Percentiles rank a stretch among this genome's conserved stretches.
phyloP scores from a whole-genome alignment of 2,329 filamentous ascomycete species.

The Exophiala viscosa region DNA sequence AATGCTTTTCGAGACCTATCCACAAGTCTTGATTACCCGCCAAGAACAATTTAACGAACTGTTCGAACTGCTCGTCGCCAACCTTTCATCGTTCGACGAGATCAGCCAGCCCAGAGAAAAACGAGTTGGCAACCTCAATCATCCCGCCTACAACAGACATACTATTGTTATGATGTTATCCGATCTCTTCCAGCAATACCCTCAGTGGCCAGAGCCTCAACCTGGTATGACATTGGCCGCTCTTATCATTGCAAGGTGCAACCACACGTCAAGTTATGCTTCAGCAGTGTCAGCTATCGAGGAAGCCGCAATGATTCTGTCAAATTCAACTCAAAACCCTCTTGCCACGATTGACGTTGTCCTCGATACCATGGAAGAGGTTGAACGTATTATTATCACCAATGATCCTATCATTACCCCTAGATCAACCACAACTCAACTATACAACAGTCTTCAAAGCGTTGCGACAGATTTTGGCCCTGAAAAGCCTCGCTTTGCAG shows the following conservation, averaged over 20 bases:
- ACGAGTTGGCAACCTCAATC: conserved; percentile 12
- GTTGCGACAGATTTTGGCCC: conserved; percentile 21
- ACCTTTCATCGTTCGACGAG: conserved; percentile 18
- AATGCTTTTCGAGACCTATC: conserved; percentile 22
- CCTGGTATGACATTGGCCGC: conserved; percentile 23
- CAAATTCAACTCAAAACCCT: conserved; percentile 7
- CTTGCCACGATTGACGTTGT: conserved; percentile 21
- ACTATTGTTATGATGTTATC: conserved; percentile 23
- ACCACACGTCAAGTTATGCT: conserved; percentile 19
- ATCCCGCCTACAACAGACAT: conserved; percentile 25
- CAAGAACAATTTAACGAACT: conserved; percentile 23
- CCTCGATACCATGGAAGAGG: conserved; percentile 20
- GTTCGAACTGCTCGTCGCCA: conserved; percentile 20
- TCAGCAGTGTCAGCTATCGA: conserved; percentile 15
- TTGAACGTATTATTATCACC: conserved; percentile 19
- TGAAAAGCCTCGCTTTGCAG: conserved; percentile 16
- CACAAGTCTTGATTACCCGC: conserved; percentile 21
- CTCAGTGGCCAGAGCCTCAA: conserved; percentile 24
- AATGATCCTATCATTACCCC: conserved; percentile 20
- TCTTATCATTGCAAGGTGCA: conserved; percentile 23
- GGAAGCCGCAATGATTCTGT: conserved; percentile 16
- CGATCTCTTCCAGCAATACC: conserved; percentile 22
- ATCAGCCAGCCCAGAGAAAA: conserved; percentile 16
- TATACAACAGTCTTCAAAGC: conserved; percentile 19
- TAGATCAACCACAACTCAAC: conserved; percentile 15